Evolutionary conservation across 768 basidiomycete species (phyloP).

Genomic region (Phylloporus sp.): DNA sequence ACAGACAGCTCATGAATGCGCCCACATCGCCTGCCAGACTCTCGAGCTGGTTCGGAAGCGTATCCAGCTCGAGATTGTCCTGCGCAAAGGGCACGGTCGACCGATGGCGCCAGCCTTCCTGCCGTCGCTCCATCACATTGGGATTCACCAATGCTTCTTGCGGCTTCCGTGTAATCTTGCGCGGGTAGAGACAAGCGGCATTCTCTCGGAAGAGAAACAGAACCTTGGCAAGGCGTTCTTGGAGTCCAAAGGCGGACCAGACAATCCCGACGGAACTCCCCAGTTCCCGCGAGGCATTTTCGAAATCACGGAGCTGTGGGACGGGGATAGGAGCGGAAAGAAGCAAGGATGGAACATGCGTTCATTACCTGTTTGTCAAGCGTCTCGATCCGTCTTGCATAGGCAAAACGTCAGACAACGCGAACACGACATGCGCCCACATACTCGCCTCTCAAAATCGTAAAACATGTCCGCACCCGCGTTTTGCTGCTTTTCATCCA

Average conservation of each 20-base stretch:
- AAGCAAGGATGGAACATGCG: too few species aligned
- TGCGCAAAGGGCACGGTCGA: constrained; percentile 35
- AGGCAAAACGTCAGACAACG: neutral
- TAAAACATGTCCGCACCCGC: constrained; percentile 43
- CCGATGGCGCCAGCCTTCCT: constrained; percentile 31
- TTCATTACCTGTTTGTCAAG: constrained; percentile 45
- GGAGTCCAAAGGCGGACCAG: constrained; percentile 46
- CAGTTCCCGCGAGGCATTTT: constrained; percentile 50
- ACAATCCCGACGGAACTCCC: constrained; percentile 54
- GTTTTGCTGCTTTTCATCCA: constrained; percentile 47
- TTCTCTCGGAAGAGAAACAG: constrained; percentile 51
- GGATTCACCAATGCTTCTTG: constrained; percentile 34
- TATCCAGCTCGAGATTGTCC: constrained; percentile 42
- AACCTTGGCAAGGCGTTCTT: constrained; percentile 47
- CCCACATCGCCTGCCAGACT: constrained; percentile 44
- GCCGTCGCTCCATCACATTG: constrained; percentile 27
- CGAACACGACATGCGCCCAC: neutral
- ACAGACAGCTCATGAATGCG: constrained; percentile 45
- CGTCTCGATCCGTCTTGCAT: constrained; percentile 40
- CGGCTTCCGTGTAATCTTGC: constrained; percentile 37
- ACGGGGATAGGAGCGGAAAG: neutral
- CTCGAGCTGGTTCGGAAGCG: constrained; percentile 43
- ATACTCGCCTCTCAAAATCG: constrained; percentile 40
- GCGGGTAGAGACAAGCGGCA: constrained; percentile 49
- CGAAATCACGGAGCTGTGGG: constrained; percentile 47